phyloP scores from a whole-genome alignment of 352 stramenopile genomes.

The Phytophthora cajani region DNA sequence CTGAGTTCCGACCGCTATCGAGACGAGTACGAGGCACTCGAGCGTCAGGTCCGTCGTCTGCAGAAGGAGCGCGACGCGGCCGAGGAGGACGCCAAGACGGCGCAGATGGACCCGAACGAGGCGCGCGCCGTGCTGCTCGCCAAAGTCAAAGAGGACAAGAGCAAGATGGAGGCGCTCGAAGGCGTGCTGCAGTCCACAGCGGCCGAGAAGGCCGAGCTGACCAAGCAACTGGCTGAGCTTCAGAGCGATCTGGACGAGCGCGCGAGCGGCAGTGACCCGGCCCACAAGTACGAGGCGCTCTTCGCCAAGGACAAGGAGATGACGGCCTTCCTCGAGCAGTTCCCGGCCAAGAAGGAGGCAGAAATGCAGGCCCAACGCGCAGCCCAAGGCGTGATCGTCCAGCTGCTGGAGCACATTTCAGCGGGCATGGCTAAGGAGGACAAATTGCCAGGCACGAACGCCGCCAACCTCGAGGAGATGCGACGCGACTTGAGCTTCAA shows the following conservation, averaged over 20 bases:
- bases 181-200: conserved; percentile 55
- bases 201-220: conserved; percentile 65
- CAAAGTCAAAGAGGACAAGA: conserved; percentile 90
- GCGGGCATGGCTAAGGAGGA: conserved; percentile 68
- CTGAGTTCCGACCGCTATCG: conserved; percentile 71
- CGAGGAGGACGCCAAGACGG: conserved; percentile 83
- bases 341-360: conserved; percentile 74
- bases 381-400: conserved; percentile 85
- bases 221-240: conserved; percentile 60
- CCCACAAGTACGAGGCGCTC: conserved; percentile 89
- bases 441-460: conserved; percentile 72
- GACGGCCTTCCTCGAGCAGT: conserved; percentile 89
- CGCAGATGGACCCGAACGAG: conserved; percentile 90
- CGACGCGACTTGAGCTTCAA: conserved; percentile 91
- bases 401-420: conserved; percentile 92
- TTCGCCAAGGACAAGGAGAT: conserved; percentile 93
- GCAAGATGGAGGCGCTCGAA: conserved; percentile 81
- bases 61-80: conserved; percentile 83
- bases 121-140: conserved; percentile 78
- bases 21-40: conserved; percentile 80
- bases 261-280: conserved; percentile 69
- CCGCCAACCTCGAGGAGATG: conserved; percentile 86
- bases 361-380: conserved; percentile 62
- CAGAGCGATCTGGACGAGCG: conserved; percentile 73
- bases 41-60: conserved; percentile 68